Evolutionary conservation across 768 basidiomycete species (phyloP).

Genomic region (Gymnopilus junonius): DNA sequence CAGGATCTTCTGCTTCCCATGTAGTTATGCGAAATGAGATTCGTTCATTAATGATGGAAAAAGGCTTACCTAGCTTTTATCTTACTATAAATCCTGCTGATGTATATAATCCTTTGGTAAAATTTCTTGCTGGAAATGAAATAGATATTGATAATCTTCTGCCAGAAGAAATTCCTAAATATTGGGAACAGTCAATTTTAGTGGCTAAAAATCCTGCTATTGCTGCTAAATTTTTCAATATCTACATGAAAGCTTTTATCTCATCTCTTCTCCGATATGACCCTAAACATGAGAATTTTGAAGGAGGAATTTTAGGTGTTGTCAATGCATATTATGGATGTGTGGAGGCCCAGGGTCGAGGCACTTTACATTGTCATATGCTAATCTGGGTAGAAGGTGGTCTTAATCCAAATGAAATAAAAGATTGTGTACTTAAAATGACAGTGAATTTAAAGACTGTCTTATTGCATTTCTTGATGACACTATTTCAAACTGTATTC

Average conservation of each 20-base stretch:
- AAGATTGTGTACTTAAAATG: neutral
- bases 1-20: constrained; percentile 34
- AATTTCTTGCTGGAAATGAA: constrained; percentile 39
- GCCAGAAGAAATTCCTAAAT: constrained; percentile 29
- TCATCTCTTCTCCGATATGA: constrained; percentile 28
- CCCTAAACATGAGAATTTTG: neutral
- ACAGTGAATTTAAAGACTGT: constrained; percentile 7
- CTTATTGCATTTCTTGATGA: constrained; percentile 16
- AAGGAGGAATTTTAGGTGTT: constrained; percentile 36
- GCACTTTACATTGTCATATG: constrained; percentile 46
- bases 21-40: constrained; percentile 42
- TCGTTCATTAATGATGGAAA: constrained; percentile 30
- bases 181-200: constrained; percentile 34
- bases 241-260: constrained; percentile 42
- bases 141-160: constrained; percentile 38
- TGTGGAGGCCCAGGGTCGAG: constrained; percentile 43
- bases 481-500: constrained; percentile 12
- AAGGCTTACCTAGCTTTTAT: constrained; percentile 45
- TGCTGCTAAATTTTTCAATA: constrained; percentile 46
- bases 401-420: constrained; percentile 34
- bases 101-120: constrained; percentile 44
- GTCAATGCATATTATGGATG: constrained; percentile 43
- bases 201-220: constrained; percentile 44
- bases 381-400: constrained; percentile 42
- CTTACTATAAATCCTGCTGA: constrained; percentile 51